Conservation (phyloP, 2,329 filamentous ascomycete species). For the Hypocrella siamensis region DNA sequence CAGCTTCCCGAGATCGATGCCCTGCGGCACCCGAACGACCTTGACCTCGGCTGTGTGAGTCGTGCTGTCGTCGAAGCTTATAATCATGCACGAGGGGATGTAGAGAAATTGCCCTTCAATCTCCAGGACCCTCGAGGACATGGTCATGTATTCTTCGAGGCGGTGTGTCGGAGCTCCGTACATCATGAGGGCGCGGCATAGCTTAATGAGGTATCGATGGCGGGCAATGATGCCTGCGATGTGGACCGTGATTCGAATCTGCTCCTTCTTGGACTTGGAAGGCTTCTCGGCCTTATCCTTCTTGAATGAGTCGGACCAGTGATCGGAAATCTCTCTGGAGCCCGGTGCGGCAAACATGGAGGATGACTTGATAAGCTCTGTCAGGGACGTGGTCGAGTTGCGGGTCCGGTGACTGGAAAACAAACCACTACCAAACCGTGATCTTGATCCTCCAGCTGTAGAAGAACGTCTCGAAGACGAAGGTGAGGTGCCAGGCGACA, state of each 20-base stretch:
- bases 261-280: slow-evolving; percentile 20
- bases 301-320: slow-evolving; percentile 27
- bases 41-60: slow-evolving; percentile 73
- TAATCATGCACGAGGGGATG: slow-evolving; percentile 84
- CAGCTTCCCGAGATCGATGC: slow-evolving; percentile 58
- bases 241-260: slow-evolving; percentile 34
- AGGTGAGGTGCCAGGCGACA: slow-evolving; percentile 26
- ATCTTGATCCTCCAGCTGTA: slow-evolving; percentile 14
- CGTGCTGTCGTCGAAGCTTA: slow-evolving; percentile 64
- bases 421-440: slow-evolving; percentile 21
- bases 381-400: slow-evolving; percentile 26
- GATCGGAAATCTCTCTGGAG: slow-evolving; percentile 26
- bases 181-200: slow-evolving; percentile 76
- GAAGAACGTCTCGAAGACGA: slow-evolving; percentile 24
- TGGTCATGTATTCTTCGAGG: slow-evolving; percentile 80
- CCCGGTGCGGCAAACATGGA: slow-evolving; percentile 34
- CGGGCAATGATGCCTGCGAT: slow-evolving; percentile 58
- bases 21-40: slow-evolving; percentile 51
- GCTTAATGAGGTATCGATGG: slow-evolving; percentile 68
- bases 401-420: slow-evolving; percentile 25
- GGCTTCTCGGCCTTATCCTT: slow-evolving; percentile 20
- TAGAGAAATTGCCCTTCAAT: slow-evolving; percentile 85
- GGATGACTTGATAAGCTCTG: slow-evolving; percentile 37
- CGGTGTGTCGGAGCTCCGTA: slow-evolving; percentile 86
- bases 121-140: slow-evolving; percentile 76